A percentile compares a stretch with the other conserved stretches of the same genome.
Evolutionary conservation across 768 basidiomycete genomes (phyloP).

Genomic region (Tephrocybe rancida): DNA sequence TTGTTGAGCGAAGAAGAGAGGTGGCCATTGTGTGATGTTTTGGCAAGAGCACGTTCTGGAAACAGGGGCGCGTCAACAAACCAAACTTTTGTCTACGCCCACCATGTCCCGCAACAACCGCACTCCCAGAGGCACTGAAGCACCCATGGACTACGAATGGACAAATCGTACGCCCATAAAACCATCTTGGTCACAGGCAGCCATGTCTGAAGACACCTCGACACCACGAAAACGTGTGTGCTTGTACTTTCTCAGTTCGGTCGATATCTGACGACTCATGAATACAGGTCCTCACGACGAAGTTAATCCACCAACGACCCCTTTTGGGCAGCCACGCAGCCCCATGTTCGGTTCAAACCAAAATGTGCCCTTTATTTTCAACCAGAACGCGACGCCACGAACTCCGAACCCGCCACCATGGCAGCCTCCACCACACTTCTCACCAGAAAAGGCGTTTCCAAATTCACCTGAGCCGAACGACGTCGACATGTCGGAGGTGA

Average conservation of each 20-base stretch:
- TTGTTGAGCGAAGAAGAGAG: slow-evolving; percentile 23
- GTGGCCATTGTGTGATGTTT: slow-evolving; percentile 24
- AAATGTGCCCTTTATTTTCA: slow-evolving; percentile 76
- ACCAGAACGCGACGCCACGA: slow-evolving; percentile 36
- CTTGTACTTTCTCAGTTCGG: not conserved
- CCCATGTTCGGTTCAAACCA: slow-evolving; percentile 67
- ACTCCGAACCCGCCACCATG: slow-evolving; percentile 61
- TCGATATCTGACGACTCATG: slow-evolving; percentile 3
- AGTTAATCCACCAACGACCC: slow-evolving; percentile 45
- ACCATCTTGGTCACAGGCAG: slow-evolving; percentile 56
- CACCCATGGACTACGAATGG: slow-evolving; percentile 90
- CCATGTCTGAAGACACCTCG: slow-evolving; percentile 40
- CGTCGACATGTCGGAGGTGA: slow-evolving; percentile 76
- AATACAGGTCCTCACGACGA: slow-evolving; percentile 42
- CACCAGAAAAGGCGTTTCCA: slow-evolving; percentile 62
- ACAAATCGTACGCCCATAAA: slow-evolving; percentile 63
- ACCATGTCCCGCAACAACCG: slow-evolving; percentile 48
- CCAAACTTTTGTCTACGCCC: slow-evolving; percentile 17
- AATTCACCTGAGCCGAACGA: slow-evolving; percentile 57
- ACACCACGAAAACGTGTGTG: slow-evolving; percentile 71
- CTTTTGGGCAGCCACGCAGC: slow-evolving; percentile 33
- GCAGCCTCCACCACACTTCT: slow-evolving; percentile 65
- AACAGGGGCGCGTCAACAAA: slow-evolving; percentile 42
- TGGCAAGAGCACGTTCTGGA: slow-evolving; percentile 11
- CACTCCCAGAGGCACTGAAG: slow-evolving; percentile 53